Percentiles rank a stretch among this genome's conserved stretches.
Conservation (phyloP, 2,329 filamentous ascomycete genomes). For the Colletotrichum sp. region DNA sequence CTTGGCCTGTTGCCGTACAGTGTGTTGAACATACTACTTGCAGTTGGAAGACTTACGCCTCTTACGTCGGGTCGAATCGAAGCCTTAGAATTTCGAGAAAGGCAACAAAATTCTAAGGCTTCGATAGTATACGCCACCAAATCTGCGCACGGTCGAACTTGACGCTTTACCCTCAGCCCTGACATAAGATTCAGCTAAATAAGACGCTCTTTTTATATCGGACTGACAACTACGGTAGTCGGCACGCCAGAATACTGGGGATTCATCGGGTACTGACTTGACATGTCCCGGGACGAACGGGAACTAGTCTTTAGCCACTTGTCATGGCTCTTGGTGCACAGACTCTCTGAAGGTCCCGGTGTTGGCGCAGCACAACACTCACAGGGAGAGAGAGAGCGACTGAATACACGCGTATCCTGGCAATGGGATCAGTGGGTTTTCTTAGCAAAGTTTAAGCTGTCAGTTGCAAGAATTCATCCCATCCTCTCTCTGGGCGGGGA, state of each 20-base stretch:
- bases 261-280: background rate
- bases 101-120: too few species aligned
- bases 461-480: background rate
- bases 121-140: too few species aligned
- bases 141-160: too few species aligned
- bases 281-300: background rate
- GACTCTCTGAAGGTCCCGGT: background rate
- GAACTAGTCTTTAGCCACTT: background rate
- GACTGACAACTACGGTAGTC: accelerated
- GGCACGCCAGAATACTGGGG: background rate
- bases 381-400: background rate
- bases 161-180: background rate
- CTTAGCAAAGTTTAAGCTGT: background rate
- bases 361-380: background rate
- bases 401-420: background rate
- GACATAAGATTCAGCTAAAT: background rate
- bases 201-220: accelerated
- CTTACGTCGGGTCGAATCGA: too few species aligned
- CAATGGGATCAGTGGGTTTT: background rate
- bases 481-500: background rate
- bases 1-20: background rate
- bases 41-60: too few species aligned
- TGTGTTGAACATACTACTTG: too few species aligned
- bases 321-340: background rate
- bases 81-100: too few species aligned